phyloP scores from a whole-genome alignment of 805 yeast genomes.

The Saturnispora mendoncae region DNA sequence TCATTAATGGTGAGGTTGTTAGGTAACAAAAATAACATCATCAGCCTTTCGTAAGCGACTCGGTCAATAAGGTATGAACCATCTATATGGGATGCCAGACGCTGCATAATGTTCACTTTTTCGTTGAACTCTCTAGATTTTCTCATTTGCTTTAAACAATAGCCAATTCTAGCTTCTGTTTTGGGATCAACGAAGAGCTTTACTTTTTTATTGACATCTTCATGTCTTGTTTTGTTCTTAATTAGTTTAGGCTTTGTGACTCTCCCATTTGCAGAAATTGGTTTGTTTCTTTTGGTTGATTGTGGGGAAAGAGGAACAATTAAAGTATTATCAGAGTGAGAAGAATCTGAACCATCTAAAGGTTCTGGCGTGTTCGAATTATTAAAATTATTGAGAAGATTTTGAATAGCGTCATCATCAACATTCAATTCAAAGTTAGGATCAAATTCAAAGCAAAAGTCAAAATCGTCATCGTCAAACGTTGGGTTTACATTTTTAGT shows the following conservation, averaged over 20 bases:
- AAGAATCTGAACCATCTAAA: too few species aligned
- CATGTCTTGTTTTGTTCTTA: not conserved
- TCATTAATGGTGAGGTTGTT: too few species aligned
- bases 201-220: not conserved
- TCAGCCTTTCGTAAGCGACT: not conserved
- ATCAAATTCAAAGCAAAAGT: too few species aligned
- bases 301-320: not conserved
- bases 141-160: not conserved
- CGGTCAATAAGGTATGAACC: not conserved
- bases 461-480: too few species aligned
- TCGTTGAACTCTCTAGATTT: not conserved
- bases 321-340: not conserved
- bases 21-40: not conserved
- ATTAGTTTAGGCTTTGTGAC: not conserved
- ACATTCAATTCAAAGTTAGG: too few species aligned
- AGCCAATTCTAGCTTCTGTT: not conserved
- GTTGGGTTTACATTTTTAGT: too few species aligned
- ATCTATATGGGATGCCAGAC: not conserved
- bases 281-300: not conserved
- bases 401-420: too few species aligned
- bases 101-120: not conserved
- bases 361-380: too few species aligned
- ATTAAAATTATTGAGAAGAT: too few species aligned
- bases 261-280: too few species aligned
- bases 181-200: not conserved